These are phyloP conservation scores for Aotearoamyces nothofagi DNA, from an alignment of 2,329 filamentous ascomycete genomes.

Conservation along the genomic window DNA sequence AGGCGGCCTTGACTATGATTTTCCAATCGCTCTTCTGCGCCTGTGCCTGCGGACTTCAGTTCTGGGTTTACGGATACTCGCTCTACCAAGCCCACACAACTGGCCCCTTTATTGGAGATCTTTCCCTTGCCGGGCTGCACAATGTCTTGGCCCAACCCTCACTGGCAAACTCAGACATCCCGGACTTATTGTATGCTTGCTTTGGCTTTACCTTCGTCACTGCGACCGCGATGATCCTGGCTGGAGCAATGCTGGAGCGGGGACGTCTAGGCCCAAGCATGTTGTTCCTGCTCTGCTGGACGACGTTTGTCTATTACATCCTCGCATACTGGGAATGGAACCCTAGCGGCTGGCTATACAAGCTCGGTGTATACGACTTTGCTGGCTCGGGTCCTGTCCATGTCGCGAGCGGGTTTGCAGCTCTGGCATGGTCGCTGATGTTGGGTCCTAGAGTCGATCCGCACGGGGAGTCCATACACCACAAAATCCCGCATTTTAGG, in stretches of 20 bases:
- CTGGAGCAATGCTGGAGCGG: no score
- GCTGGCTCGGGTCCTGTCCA: slow-evolving; percentile 50
- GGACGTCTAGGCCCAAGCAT: slow-evolving; percentile 77
- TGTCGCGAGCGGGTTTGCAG: slow-evolving; percentile 66
- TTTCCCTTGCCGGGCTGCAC: slow-evolving; percentile 63
- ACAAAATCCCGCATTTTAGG: slow-evolving; percentile 72
- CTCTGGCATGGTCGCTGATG: no score
- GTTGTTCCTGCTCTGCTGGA: slow-evolving; percentile 84
- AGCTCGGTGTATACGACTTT: slow-evolving; percentile 12
- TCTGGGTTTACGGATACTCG: slow-evolving; percentile 14
- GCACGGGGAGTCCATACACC: no score
- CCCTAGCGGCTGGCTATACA: slow-evolving; percentile 49
- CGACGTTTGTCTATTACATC: slow-evolving; percentile 74
- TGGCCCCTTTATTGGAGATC: slow-evolving; percentile 51
- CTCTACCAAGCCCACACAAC: slow-evolving; percentile 9
- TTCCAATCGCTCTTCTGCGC: slow-evolving; percentile 31
- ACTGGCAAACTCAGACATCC: slow-evolving; percentile 56
- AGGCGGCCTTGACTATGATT: slow-evolving; percentile 32
- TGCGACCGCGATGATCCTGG: slow-evolving; percentile 67
- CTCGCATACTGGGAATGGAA: slow-evolving; percentile 95
- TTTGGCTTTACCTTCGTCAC: slow-evolving; percentile 55
- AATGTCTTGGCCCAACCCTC: slow-evolving; percentile 60
- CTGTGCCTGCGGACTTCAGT: no score
- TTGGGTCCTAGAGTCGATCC: slow-evolving; percentile 55
- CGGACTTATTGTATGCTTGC: slow-evolving; percentile 75